Evolutionary conservation across 2,329 filamentous ascomycete genomes (phyloP), one percentile per base, ranked within the genome.

Genomic region (Xylaria sp.): DNA sequence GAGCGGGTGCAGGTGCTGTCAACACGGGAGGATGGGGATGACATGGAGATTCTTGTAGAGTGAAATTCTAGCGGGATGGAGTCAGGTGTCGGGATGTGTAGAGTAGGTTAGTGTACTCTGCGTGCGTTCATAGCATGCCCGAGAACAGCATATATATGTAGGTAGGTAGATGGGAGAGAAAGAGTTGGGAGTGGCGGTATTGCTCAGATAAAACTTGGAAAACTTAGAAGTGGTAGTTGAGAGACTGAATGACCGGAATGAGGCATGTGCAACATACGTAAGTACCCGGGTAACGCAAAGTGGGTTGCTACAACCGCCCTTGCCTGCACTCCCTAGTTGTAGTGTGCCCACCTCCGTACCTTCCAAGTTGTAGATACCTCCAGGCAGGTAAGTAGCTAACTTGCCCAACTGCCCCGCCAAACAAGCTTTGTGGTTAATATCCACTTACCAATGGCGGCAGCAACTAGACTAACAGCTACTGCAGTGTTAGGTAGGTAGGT

Each of bases 371-470:
- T 20, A 50, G 28, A 25, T 30, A 52, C 30, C 7, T 34, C 36
- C 4, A 50, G 46, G 25, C 5, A 46, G 10, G 41, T 50, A 23
- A 25, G 25, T 59, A 45, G 43, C 52, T 62, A n/a, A n/a, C 8
- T 41, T 41, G 46, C 53, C 36, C 18, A 39, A 39, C 36, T 39
- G 18, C 36, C 66, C 68, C 68, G 65, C 59, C 60, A 63, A 70
- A 70, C 59, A 70, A 68, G 66, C 62, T 67, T 60, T 59, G 28
- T 20, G 13, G 39, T 46, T 23, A 53, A 28, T 34, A 45, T 20
- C 63, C 18, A 23, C 20, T 25, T 9, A 63, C 28, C 50, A 43
- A 12, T 36, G 10, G 15, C 25, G 15, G 12, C 12, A 2, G 23
- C 34, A 25, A 15, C 34, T 43, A 9, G 10, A 15, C 34, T 43